phyloP scores from a whole-genome alignment of 768 basidiomycete species.

The Amyloporia xantha region DNA sequence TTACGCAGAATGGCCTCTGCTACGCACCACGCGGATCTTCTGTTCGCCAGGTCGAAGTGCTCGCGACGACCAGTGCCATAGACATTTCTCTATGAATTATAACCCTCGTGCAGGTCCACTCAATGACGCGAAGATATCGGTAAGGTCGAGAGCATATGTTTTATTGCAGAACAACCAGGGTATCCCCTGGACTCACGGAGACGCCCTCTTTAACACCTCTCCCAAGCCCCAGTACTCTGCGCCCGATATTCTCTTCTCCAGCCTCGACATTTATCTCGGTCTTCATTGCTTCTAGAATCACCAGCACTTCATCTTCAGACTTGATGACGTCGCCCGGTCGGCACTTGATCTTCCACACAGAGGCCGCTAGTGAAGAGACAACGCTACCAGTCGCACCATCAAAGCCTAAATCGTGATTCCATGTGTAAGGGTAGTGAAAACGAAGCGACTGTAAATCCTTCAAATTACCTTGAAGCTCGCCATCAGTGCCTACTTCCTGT shows the following conservation, averaged over 20 bases:
- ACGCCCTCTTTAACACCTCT: conserved; percentile 37
- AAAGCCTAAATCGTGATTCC: not conserved
- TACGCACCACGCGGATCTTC: too few species aligned
- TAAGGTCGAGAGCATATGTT: too few species aligned
- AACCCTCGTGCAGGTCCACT: too few species aligned
- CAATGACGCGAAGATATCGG: too few species aligned
- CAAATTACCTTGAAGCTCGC: too few species aligned
- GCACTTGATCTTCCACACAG: conserved; percentile 46
- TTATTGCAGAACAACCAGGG: conserved; percentile 31
- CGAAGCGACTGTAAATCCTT: too few species aligned
- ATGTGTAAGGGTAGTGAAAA: too few species aligned
- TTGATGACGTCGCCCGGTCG: conserved; percentile 35
- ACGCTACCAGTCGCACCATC: not conserved
- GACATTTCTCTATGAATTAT: too few species aligned
- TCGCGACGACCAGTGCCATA: too few species aligned
- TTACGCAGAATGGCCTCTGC: too few species aligned
- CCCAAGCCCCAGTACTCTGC: conserved; percentile 33
- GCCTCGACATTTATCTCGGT: conserved; percentile 48
- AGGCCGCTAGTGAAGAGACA: conserved; percentile 34
- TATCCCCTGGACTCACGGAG: conserved; percentile 40
- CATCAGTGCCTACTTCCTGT: not conserved
- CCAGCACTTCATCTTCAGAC: conserved; percentile 35
- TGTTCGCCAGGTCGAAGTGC: too few species aligned
- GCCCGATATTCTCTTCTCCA: conserved; percentile 39
- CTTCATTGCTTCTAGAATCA: conserved; percentile 63